Evolutionary conservation across 345 rosid species (phyloP), one percentile per base, ranked within the genome.

Genomic region (Pugionium cornutum): DNA sequence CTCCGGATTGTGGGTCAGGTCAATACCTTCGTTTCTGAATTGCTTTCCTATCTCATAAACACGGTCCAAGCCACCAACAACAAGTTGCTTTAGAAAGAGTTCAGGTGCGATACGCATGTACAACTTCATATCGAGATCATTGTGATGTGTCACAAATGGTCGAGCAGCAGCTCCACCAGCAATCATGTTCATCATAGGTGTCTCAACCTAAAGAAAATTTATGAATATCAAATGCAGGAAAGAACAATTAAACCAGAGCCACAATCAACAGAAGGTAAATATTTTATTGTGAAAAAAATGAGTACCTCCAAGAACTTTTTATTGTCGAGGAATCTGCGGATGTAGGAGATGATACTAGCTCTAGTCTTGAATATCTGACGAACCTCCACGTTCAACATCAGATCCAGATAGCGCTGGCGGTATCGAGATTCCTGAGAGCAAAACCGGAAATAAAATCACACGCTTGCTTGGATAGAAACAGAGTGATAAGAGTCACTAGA

Each of bases 41-140:
- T 92, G 96, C 68, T 89, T 92, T 53, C 96, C 98, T 34, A 92
- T 89, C 81, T 89, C 97, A 77, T 76, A 92, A n/a, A 87, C 95
- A 45, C 97, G 86, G 7, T 87, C 92, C 47, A 78, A 61, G 10
- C 98, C 98, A 58, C 96, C 98, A 72, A 89, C 86, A 59, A 92
- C 83, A 10, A 92, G 83, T 78, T 89, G 77, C 83, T 92, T 89
- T 29, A 89, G 91, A 66, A 64, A 80, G 53, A 92, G 89, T 56
- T 89, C 96, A 3, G 98, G 98, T 7, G 98, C 87, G 74, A 92
- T 89, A n/a, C 96, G 89, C 98, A 92, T 84, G 75, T 9, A 87
- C 28, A 89, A 78, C 80, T 70, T 84, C 96, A 83, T 89, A 65
- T 85, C 76, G 49, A 92, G 53, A 6, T 92, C 96, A 66, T 89